Evolutionary conservation across 306 rosid species (phyloP), one percentile per base, ranked within the genome.

Genomic region (Cucumis cinereus): DNA sequence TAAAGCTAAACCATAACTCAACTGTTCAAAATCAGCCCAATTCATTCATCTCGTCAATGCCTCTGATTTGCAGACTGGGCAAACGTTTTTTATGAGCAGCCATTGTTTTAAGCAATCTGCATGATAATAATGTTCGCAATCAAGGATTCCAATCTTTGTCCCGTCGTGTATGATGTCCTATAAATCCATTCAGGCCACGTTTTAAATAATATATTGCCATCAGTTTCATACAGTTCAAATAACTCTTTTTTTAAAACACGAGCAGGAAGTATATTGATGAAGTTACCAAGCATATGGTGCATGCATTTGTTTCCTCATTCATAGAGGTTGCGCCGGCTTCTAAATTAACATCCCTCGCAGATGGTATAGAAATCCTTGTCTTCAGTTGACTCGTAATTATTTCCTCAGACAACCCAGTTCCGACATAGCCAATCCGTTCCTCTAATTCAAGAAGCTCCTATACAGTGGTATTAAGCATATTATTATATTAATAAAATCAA

Each of bases 371-470:
- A 30, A 76, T 53, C 62, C 78, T 80, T 40, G 89, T 84, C 88
- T 86, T 89, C 83, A 94, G 23, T 60, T 81, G 83, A 24, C 67
- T 61, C 1, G 26, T 77, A 28, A 94, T 87, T 61, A 79, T 68
- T 73, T 94, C 93, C 89, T 94, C 96, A 0, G 97, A 78, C 73
- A 94, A 79, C 71, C 98, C 97, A 1, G 93, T 92, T 85, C 77
- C 87, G 47, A 94, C 98, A 56, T 81, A 84, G 76, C 98, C 98
- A 66, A 94, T 94, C 67, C 86, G 86, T 84, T 94, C 98, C 67
- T 94, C 98, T 81, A 94, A 76, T 61, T 93, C 97, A 77, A 94
- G 97, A 83, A 94, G 97, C 76, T 94, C 98, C 98, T 94, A 84
- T 24, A 86, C 19, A 35, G 26, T 35, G 77, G 23, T 30, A 26